These are phyloP conservation scores for Hypoxylon lienhwacheense DNA, from an alignment of 495 filamentous ascomycete species.

Conservation along the genomic window DNA sequence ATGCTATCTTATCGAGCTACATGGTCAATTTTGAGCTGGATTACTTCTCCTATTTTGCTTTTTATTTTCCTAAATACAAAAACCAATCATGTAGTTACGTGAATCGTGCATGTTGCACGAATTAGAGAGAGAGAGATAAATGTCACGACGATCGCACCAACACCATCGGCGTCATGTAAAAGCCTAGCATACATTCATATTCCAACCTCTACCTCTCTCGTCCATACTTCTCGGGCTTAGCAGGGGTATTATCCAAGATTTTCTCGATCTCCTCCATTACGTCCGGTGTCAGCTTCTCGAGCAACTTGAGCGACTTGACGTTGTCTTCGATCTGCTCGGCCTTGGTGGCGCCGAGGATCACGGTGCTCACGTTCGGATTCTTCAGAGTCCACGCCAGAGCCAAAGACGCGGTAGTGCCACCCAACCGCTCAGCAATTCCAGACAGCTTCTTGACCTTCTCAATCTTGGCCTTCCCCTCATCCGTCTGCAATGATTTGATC, in stretches of 20 bases:
- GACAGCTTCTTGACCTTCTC: constrained; percentile 55
- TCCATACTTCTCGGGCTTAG: constrained; percentile 14
- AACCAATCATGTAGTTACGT: too few species aligned
- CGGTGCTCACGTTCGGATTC: constrained; percentile 72
- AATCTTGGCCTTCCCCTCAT: constrained; percentile 38
- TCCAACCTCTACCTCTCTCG: constrained; percentile 15
- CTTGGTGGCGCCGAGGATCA: constrained; percentile 73
- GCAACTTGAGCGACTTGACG: constrained; percentile 61
- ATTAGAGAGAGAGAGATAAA: too few species aligned
- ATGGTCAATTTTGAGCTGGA: too few species aligned
- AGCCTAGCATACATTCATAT: not conserved
- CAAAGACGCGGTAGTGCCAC: constrained; percentile 52
- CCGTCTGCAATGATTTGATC: constrained; percentile 41
- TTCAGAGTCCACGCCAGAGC: constrained; percentile 75
- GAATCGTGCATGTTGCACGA: too few species aligned
- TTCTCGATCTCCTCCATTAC: constrained; percentile 71
- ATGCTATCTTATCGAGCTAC: too few species aligned
- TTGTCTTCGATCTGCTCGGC: constrained; percentile 72
- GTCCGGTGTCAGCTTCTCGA: constrained; percentile 67
- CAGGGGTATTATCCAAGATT: constrained; percentile 36
- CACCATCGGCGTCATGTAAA: too few species aligned
- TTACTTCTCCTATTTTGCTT: too few species aligned
- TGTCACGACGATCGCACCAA: too few species aligned
- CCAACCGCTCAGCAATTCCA: constrained; percentile 67
- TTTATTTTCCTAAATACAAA: too few species aligned